Evolutionary conservation across 768 basidiomycete genomes (phyloP), one percentile per base, ranked within the genome.

Genomic region (Peribolospora baueri): DNA sequence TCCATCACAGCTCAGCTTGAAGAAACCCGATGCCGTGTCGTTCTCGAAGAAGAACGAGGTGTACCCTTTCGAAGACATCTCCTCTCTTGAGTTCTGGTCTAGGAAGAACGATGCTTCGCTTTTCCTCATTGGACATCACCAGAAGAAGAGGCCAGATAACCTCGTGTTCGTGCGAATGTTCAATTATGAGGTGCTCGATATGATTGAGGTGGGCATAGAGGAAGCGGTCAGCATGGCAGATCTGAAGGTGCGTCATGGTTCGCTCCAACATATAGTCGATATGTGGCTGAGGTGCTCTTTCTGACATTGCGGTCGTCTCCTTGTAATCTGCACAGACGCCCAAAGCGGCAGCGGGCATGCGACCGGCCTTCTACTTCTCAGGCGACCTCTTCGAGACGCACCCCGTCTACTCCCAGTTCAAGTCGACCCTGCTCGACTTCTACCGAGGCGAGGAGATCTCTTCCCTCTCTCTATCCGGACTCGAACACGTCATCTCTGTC

Each of bases 321-420:
- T 25, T 25, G 25, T 25, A 25, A 25, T 25, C 25, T 4, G n/a
- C 13, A 11, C 63, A 88, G 93, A 81, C 82, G 46, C 73, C 78
- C 36, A 95, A 91, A 76, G 79, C 82, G 10, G 81, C 86, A 4
- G 78, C 82, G 36, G 91, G 88, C 7, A 78, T 86, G 62, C 81
- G 84, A 62, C 91, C 93, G 49, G 69, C 95, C 60, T 79, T 98
- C 74, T 86, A 91, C 65, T 98, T 98, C 65, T 84, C 87, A 10
- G 90, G 87, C 0, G 84, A 86, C 58, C 74, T 95, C 7, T 98
- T 97, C 67, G 87, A 91, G 62, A 79, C 84, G 1, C 87, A 97
- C 66, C 87, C 91, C 1, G 80, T 86, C 8, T 90, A 83, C 67
- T 71, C 80, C 5, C 88, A 90, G 64, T 73, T 95, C 61, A 97